phyloP scores from a whole-genome alignment of 2,329 filamentous ascomycete species.

The Pseudogymnoascus sp. region DNA sequence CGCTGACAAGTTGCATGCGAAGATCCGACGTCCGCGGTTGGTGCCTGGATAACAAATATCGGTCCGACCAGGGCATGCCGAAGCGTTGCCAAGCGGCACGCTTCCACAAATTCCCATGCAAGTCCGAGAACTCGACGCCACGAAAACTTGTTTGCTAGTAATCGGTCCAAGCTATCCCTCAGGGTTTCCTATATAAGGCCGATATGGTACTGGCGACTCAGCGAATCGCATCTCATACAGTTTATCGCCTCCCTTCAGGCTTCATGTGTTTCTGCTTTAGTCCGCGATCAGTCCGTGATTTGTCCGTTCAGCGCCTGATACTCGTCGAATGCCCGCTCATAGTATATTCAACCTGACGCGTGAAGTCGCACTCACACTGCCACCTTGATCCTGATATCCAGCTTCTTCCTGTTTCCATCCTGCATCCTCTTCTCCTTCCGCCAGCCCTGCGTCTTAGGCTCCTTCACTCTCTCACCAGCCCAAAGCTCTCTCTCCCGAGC shows the following conservation, averaged over 20 bases:
- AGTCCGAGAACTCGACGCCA: background rate
- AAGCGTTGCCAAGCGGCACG: background rate
- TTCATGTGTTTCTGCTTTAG: background rate
- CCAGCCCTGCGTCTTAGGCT: conserved; percentile 15
- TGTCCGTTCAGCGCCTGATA: background rate
- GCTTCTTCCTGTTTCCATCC: background rate
- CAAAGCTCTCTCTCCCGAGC: conserved; percentile 25
- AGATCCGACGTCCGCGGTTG: conserved; percentile 4
- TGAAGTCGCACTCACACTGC: background rate
- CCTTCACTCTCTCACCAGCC: conserved; percentile 17
- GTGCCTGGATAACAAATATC: conserved; percentile 6
- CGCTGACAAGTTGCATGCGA: background rate
- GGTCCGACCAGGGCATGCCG: background rate
- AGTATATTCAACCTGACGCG: background rate
- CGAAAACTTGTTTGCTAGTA: background rate
- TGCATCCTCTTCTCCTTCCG: conserved; percentile 12
- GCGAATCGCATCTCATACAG: background rate
- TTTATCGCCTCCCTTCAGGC: background rate
- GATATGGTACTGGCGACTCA: background rate
- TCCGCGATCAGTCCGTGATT: background rate
- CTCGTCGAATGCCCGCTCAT: background rate
- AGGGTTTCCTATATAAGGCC: background rate
- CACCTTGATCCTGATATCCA: conserved; percentile 6
- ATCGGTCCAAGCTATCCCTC: background rate
- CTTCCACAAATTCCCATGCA: background rate